phyloP scores from a whole-genome alignment of 2,329 filamentous ascomycete genomes.

The Calonectria naviculata region DNA sequence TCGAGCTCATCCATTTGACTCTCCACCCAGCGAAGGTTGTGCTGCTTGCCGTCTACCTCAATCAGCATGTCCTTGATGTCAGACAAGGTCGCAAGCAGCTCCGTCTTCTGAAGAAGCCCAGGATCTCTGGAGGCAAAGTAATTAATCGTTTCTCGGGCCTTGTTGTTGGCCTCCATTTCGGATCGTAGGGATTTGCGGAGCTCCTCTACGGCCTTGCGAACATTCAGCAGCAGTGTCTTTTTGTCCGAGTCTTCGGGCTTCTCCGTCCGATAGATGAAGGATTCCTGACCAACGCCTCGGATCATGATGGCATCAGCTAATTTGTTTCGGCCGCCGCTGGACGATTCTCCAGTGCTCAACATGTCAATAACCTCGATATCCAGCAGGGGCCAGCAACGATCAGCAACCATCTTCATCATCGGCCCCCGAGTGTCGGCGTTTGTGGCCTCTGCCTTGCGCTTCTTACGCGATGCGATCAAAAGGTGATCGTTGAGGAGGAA shows the following conservation, averaged over 20 bases:
- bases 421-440: slow-evolving; percentile 62
- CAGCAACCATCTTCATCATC: slow-evolving; percentile 84
- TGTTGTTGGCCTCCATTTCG: slow-evolving; percentile 88
- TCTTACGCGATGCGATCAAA: slow-evolving; percentile 90
- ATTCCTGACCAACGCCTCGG: slow-evolving; percentile 85
- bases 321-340: slow-evolving; percentile 63
- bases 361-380: slow-evolving; percentile 95
- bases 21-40: slow-evolving; percentile 96
- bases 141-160: slow-evolving; percentile 85
- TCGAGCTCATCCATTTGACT: slow-evolving; percentile 95
- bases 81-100: slow-evolving; percentile 82
- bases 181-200: slow-evolving; percentile 86
- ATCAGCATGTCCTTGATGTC: slow-evolving; percentile 89
- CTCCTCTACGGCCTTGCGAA: slow-evolving; percentile 93
- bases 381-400: slow-evolving; percentile 92
- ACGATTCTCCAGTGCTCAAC: slow-evolving; percentile 72
- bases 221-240: slow-evolving; percentile 83
- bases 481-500: slow-evolving; percentile 96
- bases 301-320: slow-evolving; percentile 91
- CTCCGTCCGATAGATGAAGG: slow-evolving; percentile 94
- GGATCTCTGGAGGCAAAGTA: slow-evolving; percentile 86
- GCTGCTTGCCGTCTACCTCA: slow-evolving; percentile 95
- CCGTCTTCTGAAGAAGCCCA: slow-evolving; percentile 80
- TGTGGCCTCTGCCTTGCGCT: slow-evolving; percentile 82
- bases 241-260: slow-evolving; percentile 85